Percentiles rank a stretch among this genome's conserved stretches.
Conservation (phyloP, 2,329 filamentous ascomycete genomes). For the Talaromyces islandicus region DNA sequence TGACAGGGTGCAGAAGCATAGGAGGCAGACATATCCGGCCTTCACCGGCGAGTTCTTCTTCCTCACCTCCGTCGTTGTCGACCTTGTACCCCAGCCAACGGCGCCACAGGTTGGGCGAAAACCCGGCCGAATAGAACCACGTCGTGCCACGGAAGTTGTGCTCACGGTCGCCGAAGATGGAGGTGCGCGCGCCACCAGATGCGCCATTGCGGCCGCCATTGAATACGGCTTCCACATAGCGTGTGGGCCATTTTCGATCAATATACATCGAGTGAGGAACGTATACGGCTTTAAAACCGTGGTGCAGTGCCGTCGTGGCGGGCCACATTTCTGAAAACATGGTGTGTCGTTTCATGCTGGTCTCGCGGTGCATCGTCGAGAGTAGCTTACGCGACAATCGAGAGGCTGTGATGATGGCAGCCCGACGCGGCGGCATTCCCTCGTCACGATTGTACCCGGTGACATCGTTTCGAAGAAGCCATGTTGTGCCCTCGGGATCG, state of each 20-base stretch:
- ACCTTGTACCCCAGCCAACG: slow-evolving; percentile 81
- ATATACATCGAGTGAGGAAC: slow-evolving; percentile 84
- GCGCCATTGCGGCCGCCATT: slow-evolving; percentile 74
- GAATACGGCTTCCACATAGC: slow-evolving; percentile 70
- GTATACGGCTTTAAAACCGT: slow-evolving; percentile 88
- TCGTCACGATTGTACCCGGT: slow-evolving; percentile 70
- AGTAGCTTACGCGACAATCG: slow-evolving; percentile 77
- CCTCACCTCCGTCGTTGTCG: slow-evolving; percentile 70
- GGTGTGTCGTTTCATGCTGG: slow-evolving; percentile 73
- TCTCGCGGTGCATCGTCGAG: slow-evolving; percentile 84
- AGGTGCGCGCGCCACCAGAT: slow-evolving; percentile 65
- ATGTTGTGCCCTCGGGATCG: slow-evolving; percentile 79
- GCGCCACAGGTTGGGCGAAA: slow-evolving; percentile 73
- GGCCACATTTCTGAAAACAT: slow-evolving; percentile 98
- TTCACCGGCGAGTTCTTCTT: slow-evolving; percentile 67
- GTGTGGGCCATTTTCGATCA: slow-evolving; percentile 77
- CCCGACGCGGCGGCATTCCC: slow-evolving; percentile 62
- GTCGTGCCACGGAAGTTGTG: slow-evolving; percentile 81
- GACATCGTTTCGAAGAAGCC: slow-evolving; percentile 75
- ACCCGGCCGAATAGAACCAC: slow-evolving; percentile 88
- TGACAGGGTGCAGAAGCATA: slow-evolving; percentile 85
- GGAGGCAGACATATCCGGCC: slow-evolving; percentile 87
- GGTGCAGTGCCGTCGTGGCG: slow-evolving; percentile 76
- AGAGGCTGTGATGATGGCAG: slow-evolving; percentile 82
- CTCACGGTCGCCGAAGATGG: slow-evolving; percentile 76